Evolutionary conservation across 495 filamentous ascomycete species (phyloP), one percentile per base, ranked within the genome.

Genomic region (Mytilinidion resinicola): DNA sequence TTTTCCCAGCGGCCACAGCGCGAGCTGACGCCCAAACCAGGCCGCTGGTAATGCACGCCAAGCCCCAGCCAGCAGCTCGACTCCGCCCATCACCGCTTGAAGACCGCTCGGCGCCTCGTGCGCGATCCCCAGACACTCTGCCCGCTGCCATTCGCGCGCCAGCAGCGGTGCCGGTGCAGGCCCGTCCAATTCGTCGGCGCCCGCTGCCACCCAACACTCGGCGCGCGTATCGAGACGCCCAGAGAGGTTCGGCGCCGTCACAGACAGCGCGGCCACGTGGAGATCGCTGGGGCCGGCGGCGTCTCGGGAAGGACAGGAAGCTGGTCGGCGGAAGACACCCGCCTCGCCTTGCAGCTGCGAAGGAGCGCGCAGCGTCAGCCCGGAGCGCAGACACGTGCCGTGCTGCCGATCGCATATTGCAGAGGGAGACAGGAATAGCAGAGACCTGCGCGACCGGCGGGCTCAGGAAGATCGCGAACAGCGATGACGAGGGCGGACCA

Each of bases 1-100:
- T 43, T 49, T 47, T 55, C 53, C 59, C 53, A 62, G 59, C 11
- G 42, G 21, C 44, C 43, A 44, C 43, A 51, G 52, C 59, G 52
- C 59, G 59, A 61, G 59, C 59, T 52, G 42, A 56, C 50, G 59
- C 59, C 59, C 56, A 56, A 63, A 63, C 61, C 61, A 63, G 61
- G 61, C 56, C 55, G 61, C 44, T 56, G 61, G 61, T 63, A 63
- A 58, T 63, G 25, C 25, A 30, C 25, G 25, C 25, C 25, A 30
- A 30, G 25, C 25, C 2, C 25, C 25, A n/a, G 17, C 53, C 21
- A 55, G 53, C 19, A 43, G 53, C 41, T n/a, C 17, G 12, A 46
- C 25, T 14, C n/a, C 1, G 53, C 25, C 53, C 53, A 33, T 51
- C 48, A 51, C 35, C 48, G 30, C 48, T 21, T 25, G 47, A 47